These are phyloP conservation scores for Spathaspora boniae DNA, from an alignment of 805 yeast species.

Conservation along the genomic window DNA sequence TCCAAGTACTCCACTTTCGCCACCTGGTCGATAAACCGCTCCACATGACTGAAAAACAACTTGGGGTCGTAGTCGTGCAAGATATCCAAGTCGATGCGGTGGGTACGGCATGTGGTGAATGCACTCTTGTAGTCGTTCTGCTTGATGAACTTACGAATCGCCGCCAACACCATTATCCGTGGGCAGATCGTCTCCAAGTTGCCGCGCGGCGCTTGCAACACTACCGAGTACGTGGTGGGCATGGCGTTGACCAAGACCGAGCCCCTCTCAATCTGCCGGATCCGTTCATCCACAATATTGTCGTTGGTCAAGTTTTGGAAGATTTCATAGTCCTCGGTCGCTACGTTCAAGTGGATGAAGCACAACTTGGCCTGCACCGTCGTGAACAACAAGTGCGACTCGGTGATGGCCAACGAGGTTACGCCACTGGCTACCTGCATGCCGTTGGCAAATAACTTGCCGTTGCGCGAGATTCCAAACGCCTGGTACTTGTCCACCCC, in stretches of 20 bases:
- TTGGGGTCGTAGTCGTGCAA: constrained; percentile 83
- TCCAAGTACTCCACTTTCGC: constrained; percentile 75
- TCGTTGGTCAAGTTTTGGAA: constrained; percentile 28
- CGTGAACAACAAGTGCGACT: constrained; percentile 71
- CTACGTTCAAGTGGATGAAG: constrained; percentile 65
- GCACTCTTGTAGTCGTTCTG: constrained; percentile 64
- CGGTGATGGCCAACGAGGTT: constrained; percentile 76
- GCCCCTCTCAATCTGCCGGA: constrained; percentile 88
- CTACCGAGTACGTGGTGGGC: constrained; percentile 79
- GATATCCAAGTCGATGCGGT: constrained; percentile 87
- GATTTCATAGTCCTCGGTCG: constrained; percentile 21
- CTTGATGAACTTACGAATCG: constrained; percentile 68
- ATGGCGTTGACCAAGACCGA: constrained; percentile 77
- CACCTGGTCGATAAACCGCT: constrained; percentile 65
- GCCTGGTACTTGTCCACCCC: constrained; percentile 25
- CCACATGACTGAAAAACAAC: constrained; percentile 60
- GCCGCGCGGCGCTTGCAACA: constrained; percentile 93
- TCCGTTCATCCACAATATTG: constrained; percentile 64
- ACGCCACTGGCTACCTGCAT: constrained; percentile 65
- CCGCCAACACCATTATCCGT: constrained; percentile 83
- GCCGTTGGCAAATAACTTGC: constrained; percentile 67
- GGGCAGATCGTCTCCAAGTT: constrained; percentile 93
- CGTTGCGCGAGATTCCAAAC: constrained; percentile 74
- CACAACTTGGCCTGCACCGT: constrained; percentile 83
- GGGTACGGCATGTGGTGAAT: constrained; percentile 78